phyloP scores from a whole-genome alignment of 1,139 yeast genomes.

The Torulaspora globosa region DNA sequence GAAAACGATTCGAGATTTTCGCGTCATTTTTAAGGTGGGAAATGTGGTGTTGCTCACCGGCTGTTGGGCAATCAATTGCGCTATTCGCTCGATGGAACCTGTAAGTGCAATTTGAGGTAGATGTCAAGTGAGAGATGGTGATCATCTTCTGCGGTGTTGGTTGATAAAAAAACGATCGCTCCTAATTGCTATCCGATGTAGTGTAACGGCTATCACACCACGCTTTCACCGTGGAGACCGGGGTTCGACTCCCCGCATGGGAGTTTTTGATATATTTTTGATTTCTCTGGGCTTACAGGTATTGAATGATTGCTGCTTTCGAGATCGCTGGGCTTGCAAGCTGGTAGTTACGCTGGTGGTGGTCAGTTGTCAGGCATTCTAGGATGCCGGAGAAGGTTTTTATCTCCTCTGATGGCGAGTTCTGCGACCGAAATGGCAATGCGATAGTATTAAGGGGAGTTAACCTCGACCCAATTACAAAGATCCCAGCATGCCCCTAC shows the following conservation, averaged over 20 bases:
- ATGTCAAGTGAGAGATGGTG: not conserved
- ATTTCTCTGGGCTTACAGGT: too few relatives aligned
- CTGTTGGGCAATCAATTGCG: too few relatives aligned
- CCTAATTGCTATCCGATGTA: constrained; percentile 35
- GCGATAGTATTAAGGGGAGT: constrained; percentile 69
- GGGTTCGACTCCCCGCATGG: constrained; percentile 39
- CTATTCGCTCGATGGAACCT: too few relatives aligned
- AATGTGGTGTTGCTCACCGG: too few relatives aligned
- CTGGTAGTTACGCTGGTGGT: not conserved
- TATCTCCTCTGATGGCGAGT: constrained; percentile 44
- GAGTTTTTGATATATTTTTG: constrained; percentile 17
- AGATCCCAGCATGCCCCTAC: constrained; percentile 59
- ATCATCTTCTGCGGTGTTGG: too few relatives aligned
- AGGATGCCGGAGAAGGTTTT: constrained; percentile 18
- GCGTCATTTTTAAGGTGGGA: too few relatives aligned
- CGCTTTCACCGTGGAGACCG: constrained; percentile 39
- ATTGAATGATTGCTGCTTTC: too few relatives aligned
- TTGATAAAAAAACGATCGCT: too few relatives aligned
- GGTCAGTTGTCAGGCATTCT: not conserved
- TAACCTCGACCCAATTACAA: constrained; percentile 73
- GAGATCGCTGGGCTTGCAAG: too few relatives aligned
- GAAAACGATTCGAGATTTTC: too few relatives aligned
- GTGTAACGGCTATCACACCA: constrained; percentile 38
- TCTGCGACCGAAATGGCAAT: constrained; percentile 59
- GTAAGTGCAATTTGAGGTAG: too few relatives aligned